Conservation (phyloP, 192 early-diverging fungal species). For the Thamnidium elegans region DNA sequence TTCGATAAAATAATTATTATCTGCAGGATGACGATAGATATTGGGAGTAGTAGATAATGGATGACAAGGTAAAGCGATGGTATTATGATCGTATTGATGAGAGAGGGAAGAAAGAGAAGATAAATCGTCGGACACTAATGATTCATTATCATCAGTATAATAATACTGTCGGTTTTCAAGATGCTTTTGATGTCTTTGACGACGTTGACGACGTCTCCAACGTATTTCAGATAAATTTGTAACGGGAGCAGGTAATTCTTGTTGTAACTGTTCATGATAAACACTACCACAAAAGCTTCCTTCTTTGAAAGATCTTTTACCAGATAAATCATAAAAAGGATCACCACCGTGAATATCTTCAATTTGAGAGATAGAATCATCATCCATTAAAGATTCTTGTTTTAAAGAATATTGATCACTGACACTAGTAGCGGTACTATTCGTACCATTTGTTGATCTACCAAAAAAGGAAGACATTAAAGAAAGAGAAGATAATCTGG, state of each 20-base stretch:
- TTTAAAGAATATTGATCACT: too few species aligned
- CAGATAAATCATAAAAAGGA: conserved; percentile 9
- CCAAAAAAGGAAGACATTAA: conserved; percentile 24
- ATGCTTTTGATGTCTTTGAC: too few species aligned
- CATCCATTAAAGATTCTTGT: not conserved
- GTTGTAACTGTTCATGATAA: conserved; percentile 1
- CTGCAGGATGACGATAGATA: too few species aligned
- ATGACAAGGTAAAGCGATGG: too few species aligned
- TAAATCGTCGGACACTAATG: too few species aligned
- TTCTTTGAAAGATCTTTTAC: conserved; percentile 10
- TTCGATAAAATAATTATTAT: too few species aligned
- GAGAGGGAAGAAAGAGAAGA: too few species aligned
- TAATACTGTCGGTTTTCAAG: too few species aligned
- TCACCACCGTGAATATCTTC: not conserved
- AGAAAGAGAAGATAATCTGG: conserved; percentile 21
- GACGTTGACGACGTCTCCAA: conserved; percentile 4
- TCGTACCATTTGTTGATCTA: not conserved
- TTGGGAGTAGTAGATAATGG: too few species aligned
- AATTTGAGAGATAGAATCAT: conserved; percentile 9
- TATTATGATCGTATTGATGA: too few species aligned
- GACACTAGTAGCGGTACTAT: not conserved
- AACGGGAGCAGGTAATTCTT: not conserved
- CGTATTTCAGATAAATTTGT: not conserved
- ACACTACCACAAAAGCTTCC: conserved; percentile 13
- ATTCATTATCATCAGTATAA: too few species aligned